phyloP scores from a whole-genome alignment of 257 asterid species.

The Nicotiana undulata region DNA sequence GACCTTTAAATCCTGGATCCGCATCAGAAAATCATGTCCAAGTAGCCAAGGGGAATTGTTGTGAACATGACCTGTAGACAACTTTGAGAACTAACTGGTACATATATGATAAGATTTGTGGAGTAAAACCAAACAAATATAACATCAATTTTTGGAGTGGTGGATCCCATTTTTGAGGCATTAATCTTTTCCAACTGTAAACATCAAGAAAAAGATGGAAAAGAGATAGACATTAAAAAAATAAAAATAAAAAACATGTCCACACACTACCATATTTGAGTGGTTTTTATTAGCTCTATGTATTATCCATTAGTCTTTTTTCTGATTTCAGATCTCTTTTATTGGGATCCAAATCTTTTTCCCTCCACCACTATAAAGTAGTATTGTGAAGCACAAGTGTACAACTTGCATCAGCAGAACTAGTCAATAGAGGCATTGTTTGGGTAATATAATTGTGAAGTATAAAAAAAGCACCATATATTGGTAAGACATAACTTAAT shows the following conservation, averaged over 20 bases:
- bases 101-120: not conserved
- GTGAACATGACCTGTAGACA: not conserved
- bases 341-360: not conserved
- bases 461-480: not conserved
- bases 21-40: not conserved
- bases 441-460: not conserved
- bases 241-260: not conserved
- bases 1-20: too few species aligned
- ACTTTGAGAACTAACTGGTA: not conserved
- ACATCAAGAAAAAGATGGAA: not conserved
- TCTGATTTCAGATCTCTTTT: not conserved
- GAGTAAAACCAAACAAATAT: not conserved
- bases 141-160: not conserved
- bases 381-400: not conserved
- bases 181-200: not conserved
- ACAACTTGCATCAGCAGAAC: conserved; percentile 1
- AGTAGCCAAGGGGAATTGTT: not conserved
- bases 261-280: not conserved
- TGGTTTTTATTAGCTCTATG: not conserved
- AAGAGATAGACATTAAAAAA: not conserved
- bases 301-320: not conserved
- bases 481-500: not conserved
- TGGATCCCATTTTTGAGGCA: conserved; percentile 1
- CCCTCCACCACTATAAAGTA: not conserved
- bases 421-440: not conserved